Base-by-base conservation (phyloP, 371 early-diverging fungal species). In the Sporodiniella umbellata region DNA sequence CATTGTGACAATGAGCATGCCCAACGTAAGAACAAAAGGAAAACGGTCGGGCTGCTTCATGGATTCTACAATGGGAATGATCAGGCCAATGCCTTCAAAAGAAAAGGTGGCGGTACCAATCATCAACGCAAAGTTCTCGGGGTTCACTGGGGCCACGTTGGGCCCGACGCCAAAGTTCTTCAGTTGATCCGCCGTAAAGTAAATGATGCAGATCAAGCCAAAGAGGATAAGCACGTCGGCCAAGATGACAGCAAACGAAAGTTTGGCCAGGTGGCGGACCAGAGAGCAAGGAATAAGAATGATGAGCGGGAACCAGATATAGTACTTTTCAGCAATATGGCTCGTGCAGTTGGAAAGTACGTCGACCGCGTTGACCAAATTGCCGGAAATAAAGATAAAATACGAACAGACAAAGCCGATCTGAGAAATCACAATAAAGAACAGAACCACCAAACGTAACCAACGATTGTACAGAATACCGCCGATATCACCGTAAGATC, bases 401-500 rank as follows among this genome's bases (percentile, higher is more conserved):
- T 71, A 67, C n/a, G 78, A 54, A 45, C 71, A 71, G 22, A 65
- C 66, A 40, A 79, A 80, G 14, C 80, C 80, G 30, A 84, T 72
- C 60, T 89, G 89, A 7, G 84, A 80, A 10, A 89, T 48, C 17
- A 79, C 79, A 42, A 89, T 87, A 10, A 83, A 77, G 12, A 68
- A 53, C 21, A 86, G 54, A 3, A 89, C 85, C 19, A 80, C 48
- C 31, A 70, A 58, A 18, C 85, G 70, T 50, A 83, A 12, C 7
- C 31, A 28, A 21, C 60, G 66, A 8, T 90, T 91, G 45, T 83
- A 88, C 15, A 91, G 66, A 7, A 73, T 60, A 47, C 75, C 68
- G 0, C 89, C 92, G 50, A 91, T 81, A 56, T 92, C 91, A 49
- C 92, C 89, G 64, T 87, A 91, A 23, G 87, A 86, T 24, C 88